Base-by-base conservation (phyloP, 257 asterid genomes). In the Plantago ovata region DNA sequence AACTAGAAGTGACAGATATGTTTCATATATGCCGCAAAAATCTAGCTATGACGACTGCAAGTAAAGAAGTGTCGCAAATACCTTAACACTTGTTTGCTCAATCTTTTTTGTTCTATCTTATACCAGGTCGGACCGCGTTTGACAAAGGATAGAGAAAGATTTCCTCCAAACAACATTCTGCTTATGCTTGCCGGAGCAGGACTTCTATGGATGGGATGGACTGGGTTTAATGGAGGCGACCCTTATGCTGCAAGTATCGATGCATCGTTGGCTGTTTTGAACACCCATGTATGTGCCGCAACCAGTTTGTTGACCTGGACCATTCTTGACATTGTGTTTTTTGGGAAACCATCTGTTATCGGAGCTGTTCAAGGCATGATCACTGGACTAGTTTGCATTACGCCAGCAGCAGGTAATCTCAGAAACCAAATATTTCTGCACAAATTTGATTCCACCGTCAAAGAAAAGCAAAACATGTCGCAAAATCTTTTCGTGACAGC, bases 191-290 rank as follows among this genome's bases (percentile, higher is more conserved):
- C 86, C 2, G 93, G 93, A n/a, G 86, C 81, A 8, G 88, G 93
- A n/a, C 60, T 84, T 13, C 70, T 84, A 0, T 84, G 93, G 93
- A 84, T 84, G 93, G 93, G 89, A 0, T 84, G 93, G 88, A 76
- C 86, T 0, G 93, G 88, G 12, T 84, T 84, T 78, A 84, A 84
- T 15, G 94, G 94, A 0, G 94, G 94, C 14, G 89, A 84, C 67
- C 94, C 94, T 13, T 84, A 84, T 33, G 84, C 78, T 3, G 89
- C 84, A 14, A 77, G 23, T 13, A 51, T 72, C 2, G 94, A 84
- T 64, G 89, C 89, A 14, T 72, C 89, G 4, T 66, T 84, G 72
- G 94, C 94, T 8, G 81, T 79, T 33, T 15, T 84, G 3, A 84
- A 84, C 79, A 84, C 94, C 7, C 94, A 82, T 60, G 80, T 79